Conservation (phyloP, 2,329 filamentous ascomycete genomes). For the Scleromitrula shiraiana region DNA sequence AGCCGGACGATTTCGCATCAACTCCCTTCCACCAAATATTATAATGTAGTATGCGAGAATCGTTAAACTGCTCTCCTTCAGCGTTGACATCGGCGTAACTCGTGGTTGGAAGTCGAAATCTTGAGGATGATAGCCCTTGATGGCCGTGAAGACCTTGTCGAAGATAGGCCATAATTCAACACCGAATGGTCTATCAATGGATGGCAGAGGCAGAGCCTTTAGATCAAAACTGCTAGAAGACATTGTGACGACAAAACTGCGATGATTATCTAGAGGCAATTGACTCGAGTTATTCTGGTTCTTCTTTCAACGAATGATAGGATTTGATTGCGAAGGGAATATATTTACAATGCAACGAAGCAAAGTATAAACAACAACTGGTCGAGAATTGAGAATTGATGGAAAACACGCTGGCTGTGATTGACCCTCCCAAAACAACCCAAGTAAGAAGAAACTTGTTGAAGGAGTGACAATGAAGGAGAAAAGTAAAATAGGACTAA, state of each 20-base stretch:
- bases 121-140: conserved; percentile 73
- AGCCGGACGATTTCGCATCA: conserved; percentile 80
- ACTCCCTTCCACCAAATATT: conserved; percentile 85
- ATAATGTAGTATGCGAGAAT: conserved; percentile 85
- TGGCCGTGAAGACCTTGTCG: conserved; percentile 70
- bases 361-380: conserved; percentile 3
- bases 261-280: not conserved
- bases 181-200: conserved; percentile 87
- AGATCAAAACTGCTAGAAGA: conserved; percentile 8
- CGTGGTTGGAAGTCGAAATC: conserved; percentile 80
- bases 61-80: conserved; percentile 72
- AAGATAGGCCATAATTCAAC: conserved; percentile 91
- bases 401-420: not conserved
- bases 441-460: not conserved
- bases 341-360: conserved; percentile 8
- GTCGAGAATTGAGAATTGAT: not conserved
- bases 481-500: conserved; percentile 2
- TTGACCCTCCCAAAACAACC: not conserved
- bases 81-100: conserved; percentile 80
- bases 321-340: not conserved
- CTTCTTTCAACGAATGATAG: not conserved
- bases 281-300: not conserved
- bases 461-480: conserved; percentile 5
- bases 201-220: conserved; percentile 52
- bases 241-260: conserved; percentile 8